A percentile compares a stretch with the other conserved stretches of the same genome.
These are phyloP conservation scores for Bidens hawaiensis DNA, from an alignment of 140 eudicot species.

Conservation along the genomic window DNA sequence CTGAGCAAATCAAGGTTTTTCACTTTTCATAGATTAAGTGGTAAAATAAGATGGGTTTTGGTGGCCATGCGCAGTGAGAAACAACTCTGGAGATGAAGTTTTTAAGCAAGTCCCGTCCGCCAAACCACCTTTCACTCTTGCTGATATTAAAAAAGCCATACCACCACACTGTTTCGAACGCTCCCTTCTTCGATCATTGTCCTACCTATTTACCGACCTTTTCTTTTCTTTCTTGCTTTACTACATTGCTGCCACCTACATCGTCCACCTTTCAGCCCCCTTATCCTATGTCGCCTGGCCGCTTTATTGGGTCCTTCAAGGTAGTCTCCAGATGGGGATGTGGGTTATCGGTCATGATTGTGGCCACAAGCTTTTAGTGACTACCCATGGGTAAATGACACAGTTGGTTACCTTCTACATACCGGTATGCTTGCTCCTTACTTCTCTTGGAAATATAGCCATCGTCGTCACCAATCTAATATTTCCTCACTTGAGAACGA, in stretches of 20 bases:
- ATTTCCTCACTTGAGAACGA: slow-evolving; percentile 27
- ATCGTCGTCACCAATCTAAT: slow-evolving; percentile 31
- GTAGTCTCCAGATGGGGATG: slow-evolving; percentile 26
- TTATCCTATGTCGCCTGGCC: slow-evolving; percentile 27
- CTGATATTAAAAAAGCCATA: slow-evolving; percentile 30
- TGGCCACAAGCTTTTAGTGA: slow-evolving; percentile 34
- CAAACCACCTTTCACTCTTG: slow-evolving; percentile 32
- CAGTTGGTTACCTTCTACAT: slow-evolving; percentile 21
- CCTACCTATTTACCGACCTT: slow-evolving; percentile 21
- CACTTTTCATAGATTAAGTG: background rate
- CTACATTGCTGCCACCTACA: slow-evolving; percentile 19
- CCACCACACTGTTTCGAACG: no score
- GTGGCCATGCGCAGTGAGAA: slow-evolving; percentile 27
- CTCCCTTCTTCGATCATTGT: slow-evolving; percentile 19
- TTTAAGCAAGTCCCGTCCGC: slow-evolving; percentile 22
- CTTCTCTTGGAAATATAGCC: slow-evolving; percentile 37
- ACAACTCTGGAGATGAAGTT: background rate
- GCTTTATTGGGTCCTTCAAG: slow-evolving; percentile 28
- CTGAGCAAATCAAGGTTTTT: no score
- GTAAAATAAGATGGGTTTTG: slow-evolving; percentile 29
- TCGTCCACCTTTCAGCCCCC: background rate
- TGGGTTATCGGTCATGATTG: slow-evolving; percentile 26
- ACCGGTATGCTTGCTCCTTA: no score
- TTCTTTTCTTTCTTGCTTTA: slow-evolving; percentile 21
- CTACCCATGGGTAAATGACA: slow-evolving; percentile 22